Conservation (phyloP, 768 basidiomycete species). For the Suillus cothurnatus region DNA sequence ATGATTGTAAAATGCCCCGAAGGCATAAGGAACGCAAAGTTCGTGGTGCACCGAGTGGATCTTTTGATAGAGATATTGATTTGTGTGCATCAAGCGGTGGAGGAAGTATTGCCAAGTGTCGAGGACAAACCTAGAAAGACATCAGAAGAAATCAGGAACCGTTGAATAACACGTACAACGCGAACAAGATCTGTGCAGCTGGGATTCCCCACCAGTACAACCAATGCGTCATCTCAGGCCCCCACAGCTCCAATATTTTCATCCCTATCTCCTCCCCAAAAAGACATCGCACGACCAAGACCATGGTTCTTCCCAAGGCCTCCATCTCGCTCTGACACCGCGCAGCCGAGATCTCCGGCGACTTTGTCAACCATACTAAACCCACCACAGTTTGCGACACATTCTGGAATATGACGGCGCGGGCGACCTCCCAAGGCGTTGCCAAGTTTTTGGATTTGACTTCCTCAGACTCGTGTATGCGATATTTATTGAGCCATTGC, state of each 20-base stretch:
- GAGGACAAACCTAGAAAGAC: constrained; percentile 70
- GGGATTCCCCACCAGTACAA: constrained; percentile 96
- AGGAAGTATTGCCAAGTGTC: constrained; percentile 99
- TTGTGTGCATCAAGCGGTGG: constrained; percentile 91
- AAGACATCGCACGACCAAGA: constrained; percentile 36
- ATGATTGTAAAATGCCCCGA: constrained; percentile 96
- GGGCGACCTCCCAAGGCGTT: constrained; percentile 67
- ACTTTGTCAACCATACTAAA: constrained; percentile 59
- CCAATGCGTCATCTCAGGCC: constrained; percentile 53
- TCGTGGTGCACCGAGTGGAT: constrained; percentile 95
- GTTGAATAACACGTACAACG: constrained; percentile 64
- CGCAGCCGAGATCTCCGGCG: constrained; percentile 28
- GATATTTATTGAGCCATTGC: constrained; percentile 78
- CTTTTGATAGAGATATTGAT: constrained; percentile 87
- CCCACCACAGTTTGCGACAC: constrained; percentile 80
- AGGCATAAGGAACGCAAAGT: constrained; percentile 96
- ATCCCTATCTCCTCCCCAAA: constrained; percentile 45
- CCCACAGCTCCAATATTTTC: constrained; percentile 38
- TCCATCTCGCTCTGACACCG: constrained; percentile 48
- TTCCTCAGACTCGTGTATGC: constrained; percentile 88
- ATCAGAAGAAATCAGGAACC: constrained; percentile 8
- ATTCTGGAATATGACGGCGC: constrained; percentile 87
- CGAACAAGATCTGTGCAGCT: constrained; percentile 64
- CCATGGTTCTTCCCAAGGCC: constrained; percentile 42
- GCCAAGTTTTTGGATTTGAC: constrained; percentile 74